Conservation (phyloP, 257 asterid species). For the Nicotiana tomentosiformis region DNA sequence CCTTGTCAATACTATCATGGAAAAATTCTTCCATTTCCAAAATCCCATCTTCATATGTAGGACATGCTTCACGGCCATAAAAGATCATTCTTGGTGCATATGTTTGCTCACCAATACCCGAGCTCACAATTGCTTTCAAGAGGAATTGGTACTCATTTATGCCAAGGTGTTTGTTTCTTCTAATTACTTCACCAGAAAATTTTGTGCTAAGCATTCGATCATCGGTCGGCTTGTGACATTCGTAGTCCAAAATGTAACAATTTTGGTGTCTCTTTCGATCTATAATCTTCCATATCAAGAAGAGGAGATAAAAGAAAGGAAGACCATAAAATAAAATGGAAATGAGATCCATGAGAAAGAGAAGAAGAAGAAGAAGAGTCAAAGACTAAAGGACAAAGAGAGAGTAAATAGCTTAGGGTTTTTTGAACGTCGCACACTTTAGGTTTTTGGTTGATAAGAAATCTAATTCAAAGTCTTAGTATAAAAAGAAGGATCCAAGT, state of each 20-base stretch:
- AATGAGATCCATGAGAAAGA: conserved; percentile 35
- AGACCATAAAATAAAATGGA: conserved; percentile 23
- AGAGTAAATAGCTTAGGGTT: neutral
- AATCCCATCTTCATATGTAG: conserved; percentile 46
- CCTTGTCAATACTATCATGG: conserved; percentile 32
- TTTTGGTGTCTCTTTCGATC: conserved; percentile 29
- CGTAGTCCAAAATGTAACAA: conserved; percentile 74
- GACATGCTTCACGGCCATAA: conserved; percentile 51
- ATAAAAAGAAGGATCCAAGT: neutral
- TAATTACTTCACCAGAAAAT: conserved; percentile 52
- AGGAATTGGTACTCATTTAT: conserved; percentile 66
- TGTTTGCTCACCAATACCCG: conserved; percentile 91
- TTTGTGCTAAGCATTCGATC: conserved; percentile 52
- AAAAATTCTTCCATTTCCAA: conserved; percentile 80
- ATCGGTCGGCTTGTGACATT: conserved; percentile 53
- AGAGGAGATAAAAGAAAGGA: conserved; percentile 37
- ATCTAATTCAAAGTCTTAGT: neutral
- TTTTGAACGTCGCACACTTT: neutral
- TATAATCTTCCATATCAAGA: conserved; percentile 18
- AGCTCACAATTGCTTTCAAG: conserved; percentile 69
- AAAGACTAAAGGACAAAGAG: neutral
- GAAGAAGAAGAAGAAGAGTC: neutral
- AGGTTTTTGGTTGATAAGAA: neutral
- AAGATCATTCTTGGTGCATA: conserved; percentile 73
- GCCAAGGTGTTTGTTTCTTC: conserved; percentile 73